A percentile compares a stretch with the other conserved stretches of the same genome.
Evolutionary conservation across 208 protist species (phyloP).

Genomic region (Leishmania braziliensis): DNA sequence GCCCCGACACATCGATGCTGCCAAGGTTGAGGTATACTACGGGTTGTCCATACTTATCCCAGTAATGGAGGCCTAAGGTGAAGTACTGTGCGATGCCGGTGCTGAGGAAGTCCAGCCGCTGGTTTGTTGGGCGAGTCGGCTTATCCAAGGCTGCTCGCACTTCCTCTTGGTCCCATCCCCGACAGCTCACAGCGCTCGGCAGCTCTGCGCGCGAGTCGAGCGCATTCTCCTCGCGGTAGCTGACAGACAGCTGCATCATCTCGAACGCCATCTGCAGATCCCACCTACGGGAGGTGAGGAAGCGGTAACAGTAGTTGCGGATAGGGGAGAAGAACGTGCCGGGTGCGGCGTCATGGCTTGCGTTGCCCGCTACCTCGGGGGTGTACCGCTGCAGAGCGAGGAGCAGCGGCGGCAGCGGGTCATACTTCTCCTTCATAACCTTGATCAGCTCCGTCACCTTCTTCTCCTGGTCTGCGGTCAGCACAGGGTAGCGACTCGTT

Average conservation of each 20-base stretch:
- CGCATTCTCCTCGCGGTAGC: slow-evolving; percentile 39
- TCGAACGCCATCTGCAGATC: slow-evolving; percentile 51
- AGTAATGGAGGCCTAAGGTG: slow-evolving; percentile 39
- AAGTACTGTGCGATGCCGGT: slow-evolving; percentile 25
- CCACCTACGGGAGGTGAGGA: slow-evolving; percentile 51
- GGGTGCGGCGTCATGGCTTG: background rate
- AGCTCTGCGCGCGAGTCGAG: slow-evolving; percentile 43
- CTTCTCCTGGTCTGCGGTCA: slow-evolving; percentile 42
- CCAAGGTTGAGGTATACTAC: slow-evolving; percentile 39
- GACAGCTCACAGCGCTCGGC: slow-evolving; percentile 40
- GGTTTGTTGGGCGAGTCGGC: background rate
- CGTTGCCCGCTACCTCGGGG: background rate
- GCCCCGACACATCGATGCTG: slow-evolving; percentile 25
- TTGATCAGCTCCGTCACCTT: slow-evolving; percentile 47
- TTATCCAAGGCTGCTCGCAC: slow-evolving; percentile 14
- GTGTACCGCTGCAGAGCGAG: background rate
- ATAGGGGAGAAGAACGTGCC: slow-evolving; percentile 29
- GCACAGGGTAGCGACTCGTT: slow-evolving; percentile 13
- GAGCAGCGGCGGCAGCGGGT: slow-evolving; percentile 17
- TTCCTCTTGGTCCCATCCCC: slow-evolving; percentile 45
- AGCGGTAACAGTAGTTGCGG: slow-evolving; percentile 51
- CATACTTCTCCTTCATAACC: slow-evolving; percentile 21
- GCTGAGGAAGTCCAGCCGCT: slow-evolving; percentile 30
- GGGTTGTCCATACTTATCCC: slow-evolving; percentile 42
- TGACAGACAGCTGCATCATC: slow-evolving; percentile 37